Evolutionary conservation across 768 basidiomycete genomes (phyloP).

Genomic region (Tephrocybe sp.): DNA sequence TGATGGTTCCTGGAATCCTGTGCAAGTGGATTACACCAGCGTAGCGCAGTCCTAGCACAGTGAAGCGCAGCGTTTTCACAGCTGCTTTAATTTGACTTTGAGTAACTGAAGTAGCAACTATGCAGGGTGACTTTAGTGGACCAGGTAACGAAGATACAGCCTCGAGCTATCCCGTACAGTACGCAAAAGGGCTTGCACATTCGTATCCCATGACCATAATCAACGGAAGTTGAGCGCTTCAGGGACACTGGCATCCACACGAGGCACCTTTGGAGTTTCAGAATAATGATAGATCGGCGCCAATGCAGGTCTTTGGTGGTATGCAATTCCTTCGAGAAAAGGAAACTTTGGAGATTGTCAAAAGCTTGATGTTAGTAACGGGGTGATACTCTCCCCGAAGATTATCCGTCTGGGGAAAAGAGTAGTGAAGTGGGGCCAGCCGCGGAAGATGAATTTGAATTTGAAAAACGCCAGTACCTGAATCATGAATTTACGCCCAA

Average conservation of each 20-base stretch:
- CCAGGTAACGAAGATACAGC: too few species aligned
- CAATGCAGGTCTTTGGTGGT: neutral
- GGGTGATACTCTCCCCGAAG: neutral
- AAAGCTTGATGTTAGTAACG: neutral
- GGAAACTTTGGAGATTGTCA: neutral
- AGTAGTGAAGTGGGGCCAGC: too few species aligned
- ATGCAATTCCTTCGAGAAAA: neutral
- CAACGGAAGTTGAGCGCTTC: too few species aligned
- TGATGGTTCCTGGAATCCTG: conserved; percentile 8
- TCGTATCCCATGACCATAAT: too few species aligned
- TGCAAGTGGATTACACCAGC: neutral
- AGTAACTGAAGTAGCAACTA: too few species aligned
- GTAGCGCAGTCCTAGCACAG: neutral
- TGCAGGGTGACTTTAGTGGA: too few species aligned
- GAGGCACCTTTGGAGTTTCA: neutral
- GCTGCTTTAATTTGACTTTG: too few species aligned
- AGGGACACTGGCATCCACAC: neutral
- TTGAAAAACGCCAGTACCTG: neutral
- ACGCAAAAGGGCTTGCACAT: too few species aligned
- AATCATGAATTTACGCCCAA: neutral
- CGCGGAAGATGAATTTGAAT: too few species aligned
- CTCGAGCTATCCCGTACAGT: too few species aligned
- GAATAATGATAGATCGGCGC: neutral
- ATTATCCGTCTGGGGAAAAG: neutral
- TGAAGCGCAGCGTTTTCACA: too few species aligned